These are phyloP conservation scores for Fistulina hepatica DNA, from an alignment of 1,284 basidiomycete genomes.

Conservation along the genomic window DNA sequence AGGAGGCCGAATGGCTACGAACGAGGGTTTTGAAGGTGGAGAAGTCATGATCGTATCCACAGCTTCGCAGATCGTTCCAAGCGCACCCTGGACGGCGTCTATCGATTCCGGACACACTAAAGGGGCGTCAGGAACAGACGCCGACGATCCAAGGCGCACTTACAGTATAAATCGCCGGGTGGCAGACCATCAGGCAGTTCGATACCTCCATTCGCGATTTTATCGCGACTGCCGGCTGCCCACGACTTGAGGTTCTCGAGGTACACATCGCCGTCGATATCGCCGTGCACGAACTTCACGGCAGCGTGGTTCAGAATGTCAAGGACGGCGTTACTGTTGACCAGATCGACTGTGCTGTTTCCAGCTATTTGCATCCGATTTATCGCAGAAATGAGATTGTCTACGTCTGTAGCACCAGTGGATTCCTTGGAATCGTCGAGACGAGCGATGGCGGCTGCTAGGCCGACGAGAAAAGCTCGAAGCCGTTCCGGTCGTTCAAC, in stretches of 20 bases:
- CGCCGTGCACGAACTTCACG: slow-evolving; percentile 65
- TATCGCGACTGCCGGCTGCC: slow-evolving; percentile 55
- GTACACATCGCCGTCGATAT: slow-evolving; percentile 57
- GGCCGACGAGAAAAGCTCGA: too few relatives aligned
- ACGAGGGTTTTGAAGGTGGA: slow-evolving; percentile 43
- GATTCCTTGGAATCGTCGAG: too few relatives aligned
- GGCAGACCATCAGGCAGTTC: slow-evolving; percentile 71
- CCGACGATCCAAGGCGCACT: slow-evolving; percentile 19
- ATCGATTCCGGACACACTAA: slow-evolving; percentile 63
- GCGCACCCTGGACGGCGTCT: slow-evolving; percentile 64
- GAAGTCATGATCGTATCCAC: slow-evolving; percentile 52
- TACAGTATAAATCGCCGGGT: slow-evolving; percentile 81
- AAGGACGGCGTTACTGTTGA: slow-evolving; percentile 41
- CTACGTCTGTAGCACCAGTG: too few relatives aligned
- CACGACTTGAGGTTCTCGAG: slow-evolving; percentile 50
- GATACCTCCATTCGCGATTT: slow-evolving; percentile 51
- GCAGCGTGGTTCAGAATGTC: slow-evolving; percentile 51
- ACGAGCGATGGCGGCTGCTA: too few relatives aligned
- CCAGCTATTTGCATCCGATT: too few relatives aligned
- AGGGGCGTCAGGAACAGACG: slow-evolving; percentile 1
- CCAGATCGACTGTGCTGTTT: too few relatives aligned
- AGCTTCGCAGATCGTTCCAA: slow-evolving; percentile 77
- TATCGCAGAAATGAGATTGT: too few relatives aligned
- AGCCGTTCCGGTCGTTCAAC: too few relatives aligned
- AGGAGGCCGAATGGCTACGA: slow-evolving; percentile 79